Evolutionary conservation across 2,329 filamentous ascomycete genomes (phyloP), one percentile per base, ranked within the genome.

Genomic region (Colletotrichum trifolii): DNA sequence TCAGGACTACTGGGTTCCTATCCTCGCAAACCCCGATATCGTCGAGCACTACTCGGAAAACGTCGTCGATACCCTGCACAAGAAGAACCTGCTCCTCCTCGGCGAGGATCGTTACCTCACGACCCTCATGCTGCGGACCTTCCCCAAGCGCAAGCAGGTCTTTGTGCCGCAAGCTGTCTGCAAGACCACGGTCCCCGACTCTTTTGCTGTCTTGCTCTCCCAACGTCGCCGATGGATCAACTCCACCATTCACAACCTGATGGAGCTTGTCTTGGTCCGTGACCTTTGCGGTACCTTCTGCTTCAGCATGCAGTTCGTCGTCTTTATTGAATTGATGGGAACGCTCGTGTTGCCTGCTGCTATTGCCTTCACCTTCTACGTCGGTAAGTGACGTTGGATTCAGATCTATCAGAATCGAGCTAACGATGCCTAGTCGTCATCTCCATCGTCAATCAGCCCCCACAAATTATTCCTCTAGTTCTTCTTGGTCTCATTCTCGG

Each of bases 21-120:
- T 99, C 73, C 87, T 99, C 69, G 96, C 96, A 71, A 99, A 99
- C 77, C 96, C 96, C 3, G 96, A 99, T 74, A 92, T 99, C 47
- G 96, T 99, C 50, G 96, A 99, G 81, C 96, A 99, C 80, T 99
- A 99, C 79, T 98, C 96, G 0, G 96, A 99, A 79, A 99, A 99
- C 72, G 94, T 99, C 58, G 96, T 99, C 46, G 96, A 99, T 77
- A 99, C 96, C 15, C 83, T 99, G 70, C 96, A 99, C 84, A 96
- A 96, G 85, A 97, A 97, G 89, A 97, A 97, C 74, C 78, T 97
- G 77, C 86, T 97, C 55, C 85, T 97, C 39, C 87, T 97, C 2
- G 94, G 94, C 73, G 94, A 97, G 81, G 94, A 97, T 87, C 92
- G 94, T 71, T 97, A 96, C 77, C 84, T 99, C 67, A 96, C 94